These are phyloP conservation scores for Annulohypoxylon maeteangense DNA, from an alignment of 495 filamentous ascomycete genomes.

Conservation along the genomic window DNA sequence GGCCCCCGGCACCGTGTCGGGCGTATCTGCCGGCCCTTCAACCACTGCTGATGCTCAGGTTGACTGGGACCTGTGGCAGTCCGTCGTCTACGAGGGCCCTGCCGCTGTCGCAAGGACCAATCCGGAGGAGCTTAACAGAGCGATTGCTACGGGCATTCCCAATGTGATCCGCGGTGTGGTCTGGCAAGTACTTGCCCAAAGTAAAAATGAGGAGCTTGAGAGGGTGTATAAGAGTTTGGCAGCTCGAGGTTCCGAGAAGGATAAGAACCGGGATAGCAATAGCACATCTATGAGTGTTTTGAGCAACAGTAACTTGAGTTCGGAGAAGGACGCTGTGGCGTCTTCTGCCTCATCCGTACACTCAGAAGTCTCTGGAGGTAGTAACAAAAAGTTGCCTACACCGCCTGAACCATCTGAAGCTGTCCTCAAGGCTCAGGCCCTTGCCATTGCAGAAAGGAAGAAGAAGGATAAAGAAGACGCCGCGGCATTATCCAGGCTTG, in stretches of 20 bases:
- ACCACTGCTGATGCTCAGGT: conserved; percentile 73
- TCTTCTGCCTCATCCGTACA: conserved; percentile 86
- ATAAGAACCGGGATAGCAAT: conserved; percentile 69
- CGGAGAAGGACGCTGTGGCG: conserved; percentile 70
- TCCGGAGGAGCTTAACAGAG: conserved; percentile 85
- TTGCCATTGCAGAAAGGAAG: conserved; percentile 71
- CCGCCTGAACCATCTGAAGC: conserved; percentile 73
- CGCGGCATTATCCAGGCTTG: conserved; percentile 77
- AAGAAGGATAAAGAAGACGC: conserved; percentile 82
- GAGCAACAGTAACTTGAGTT: conserved; percentile 54
- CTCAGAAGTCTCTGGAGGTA: conserved; percentile 78
- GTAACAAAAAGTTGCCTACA: conserved; percentile 68
- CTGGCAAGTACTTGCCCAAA: conserved; percentile 96
- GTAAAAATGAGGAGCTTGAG: conserved; percentile 90
- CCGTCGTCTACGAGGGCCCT: conserved; percentile 92
- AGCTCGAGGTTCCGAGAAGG: conserved; percentile 81
- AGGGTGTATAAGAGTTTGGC: conserved; percentile 86
- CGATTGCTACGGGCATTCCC: conserved; percentile 93
- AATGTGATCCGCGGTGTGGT: conserved; percentile 94
- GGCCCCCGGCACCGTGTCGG: conserved; percentile 84
- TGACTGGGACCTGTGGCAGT: conserved; percentile 98
- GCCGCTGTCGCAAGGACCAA: conserved; percentile 85
- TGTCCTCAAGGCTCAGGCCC: conserved; percentile 71
- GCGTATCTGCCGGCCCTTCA: conserved; percentile 76
- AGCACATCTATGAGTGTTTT: conserved; percentile 54